These are phyloP conservation scores for Teratosphaeria gauchensis DNA, from an alignment of 2,329 filamentous ascomycete species.

Conservation along the genomic window DNA sequence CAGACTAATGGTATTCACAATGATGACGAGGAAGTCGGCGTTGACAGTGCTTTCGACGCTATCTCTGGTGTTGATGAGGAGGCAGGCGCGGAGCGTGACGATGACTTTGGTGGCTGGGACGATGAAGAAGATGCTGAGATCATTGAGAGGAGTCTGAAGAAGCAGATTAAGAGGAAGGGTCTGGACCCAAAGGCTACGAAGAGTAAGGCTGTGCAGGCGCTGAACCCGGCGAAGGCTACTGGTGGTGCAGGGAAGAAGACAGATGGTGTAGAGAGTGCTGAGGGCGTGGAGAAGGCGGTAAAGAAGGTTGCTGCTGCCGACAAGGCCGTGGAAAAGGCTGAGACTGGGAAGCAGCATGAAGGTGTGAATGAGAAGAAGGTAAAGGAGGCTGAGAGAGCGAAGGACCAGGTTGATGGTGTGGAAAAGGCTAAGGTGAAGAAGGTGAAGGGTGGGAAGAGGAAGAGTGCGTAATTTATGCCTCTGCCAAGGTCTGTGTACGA, in stretches of 20 bases:
- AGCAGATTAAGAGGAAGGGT: constrained; percentile 37
- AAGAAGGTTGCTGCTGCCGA: neutral
- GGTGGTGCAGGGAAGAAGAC: neutral
- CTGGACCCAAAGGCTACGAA: constrained; percentile 34
- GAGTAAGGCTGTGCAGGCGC: constrained; percentile 13
- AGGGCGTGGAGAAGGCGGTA: neutral
- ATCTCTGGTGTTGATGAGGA: constrained; percentile 54
- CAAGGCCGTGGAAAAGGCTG: neutral
- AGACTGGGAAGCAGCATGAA: neutral
- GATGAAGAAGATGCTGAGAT: constrained; percentile 41
- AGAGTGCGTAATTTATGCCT: neutral
- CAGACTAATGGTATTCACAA: constrained; percentile 14
- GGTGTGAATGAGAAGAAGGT: neutral
- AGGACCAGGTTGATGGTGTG: neutral
- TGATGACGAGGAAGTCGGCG: constrained; percentile 46
- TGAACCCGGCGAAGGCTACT: neutral
- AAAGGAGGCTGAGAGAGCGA: neutral
- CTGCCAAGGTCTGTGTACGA: too few relatives aligned
- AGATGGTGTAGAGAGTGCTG: neutral
- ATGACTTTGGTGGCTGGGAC: constrained; percentile 41
- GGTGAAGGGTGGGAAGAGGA: neutral
- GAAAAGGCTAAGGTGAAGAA: neutral
- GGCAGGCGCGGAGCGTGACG: constrained; percentile 22
- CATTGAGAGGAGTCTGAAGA: constrained; percentile 37
- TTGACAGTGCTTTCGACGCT: constrained; percentile 21